Evolutionary conservation across 1,284 basidiomycete genomes (phyloP).

Genomic region (Agaricales sp.): DNA sequence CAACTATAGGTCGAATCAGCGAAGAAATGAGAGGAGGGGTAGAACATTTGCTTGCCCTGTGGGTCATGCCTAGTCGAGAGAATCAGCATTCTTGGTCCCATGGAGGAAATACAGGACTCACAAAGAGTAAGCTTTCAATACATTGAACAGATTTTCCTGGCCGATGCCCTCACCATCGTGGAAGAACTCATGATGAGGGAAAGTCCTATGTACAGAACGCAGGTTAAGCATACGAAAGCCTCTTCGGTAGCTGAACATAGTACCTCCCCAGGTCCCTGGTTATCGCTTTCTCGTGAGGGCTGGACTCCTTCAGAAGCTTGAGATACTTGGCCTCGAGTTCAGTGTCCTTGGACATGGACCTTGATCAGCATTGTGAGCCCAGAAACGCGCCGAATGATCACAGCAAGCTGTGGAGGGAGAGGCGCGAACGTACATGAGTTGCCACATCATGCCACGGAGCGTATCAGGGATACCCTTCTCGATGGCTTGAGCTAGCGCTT

Average conservation of each 20-base stretch:
- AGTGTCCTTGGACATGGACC: conserved; percentile 84
- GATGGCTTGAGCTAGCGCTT: conserved; percentile 82
- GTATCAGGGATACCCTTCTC: conserved; percentile 85
- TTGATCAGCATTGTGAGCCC: conserved; percentile 18
- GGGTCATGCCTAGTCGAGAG: conserved; percentile 60
- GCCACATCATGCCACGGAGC: conserved; percentile 94
- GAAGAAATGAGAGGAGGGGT: background rate
- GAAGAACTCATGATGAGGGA: conserved; percentile 97
- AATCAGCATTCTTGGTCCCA: conserved; percentile 10
- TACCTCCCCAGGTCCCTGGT: conserved; percentile 81
- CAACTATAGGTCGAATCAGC: conserved; percentile 44
- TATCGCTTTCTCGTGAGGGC: conserved; percentile 90
- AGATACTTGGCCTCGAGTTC: conserved; percentile 85
- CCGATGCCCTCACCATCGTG: conserved; percentile 78
- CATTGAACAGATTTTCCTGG: conserved; percentile 21
- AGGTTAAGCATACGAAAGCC: conserved; percentile 2
- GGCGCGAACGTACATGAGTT: conserved; percentile 79
- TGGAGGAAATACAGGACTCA: conserved; percentile 18
- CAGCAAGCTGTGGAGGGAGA: conserved; percentile 6
- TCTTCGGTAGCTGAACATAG: conserved; percentile 5
- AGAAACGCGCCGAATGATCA: conserved; percentile 7
- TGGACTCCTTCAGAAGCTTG: conserved; percentile 73
- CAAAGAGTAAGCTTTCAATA: conserved; percentile 95
- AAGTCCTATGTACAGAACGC: conserved; percentile 52
- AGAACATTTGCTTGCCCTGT: conserved; percentile 15